These are phyloP conservation scores for Sphaerosporella brunnea DNA, from an alignment of 495 filamentous ascomycete genomes.

Conservation along the genomic window DNA sequence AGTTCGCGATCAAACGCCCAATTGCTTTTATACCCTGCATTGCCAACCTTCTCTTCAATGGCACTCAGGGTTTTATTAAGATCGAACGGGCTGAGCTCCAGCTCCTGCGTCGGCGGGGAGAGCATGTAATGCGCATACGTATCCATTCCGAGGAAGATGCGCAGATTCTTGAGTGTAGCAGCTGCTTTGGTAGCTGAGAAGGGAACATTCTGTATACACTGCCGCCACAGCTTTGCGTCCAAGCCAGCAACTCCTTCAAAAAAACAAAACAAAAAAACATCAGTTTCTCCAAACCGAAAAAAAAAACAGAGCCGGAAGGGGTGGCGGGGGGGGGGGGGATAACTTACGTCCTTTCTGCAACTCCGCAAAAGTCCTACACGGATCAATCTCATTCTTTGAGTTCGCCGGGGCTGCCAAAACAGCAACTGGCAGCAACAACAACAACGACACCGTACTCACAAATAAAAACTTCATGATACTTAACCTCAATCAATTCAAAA, in stretches of 20 bases:
- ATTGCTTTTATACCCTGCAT: conserved; percentile 8
- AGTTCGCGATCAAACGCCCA: conserved; percentile 17
- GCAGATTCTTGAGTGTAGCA: conserved; percentile 4
- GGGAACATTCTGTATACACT: conserved; percentile 12
- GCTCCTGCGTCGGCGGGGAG: conserved; percentile 9
- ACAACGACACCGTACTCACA: too few species aligned
- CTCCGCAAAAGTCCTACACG: too few species aligned
- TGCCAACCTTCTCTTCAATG: conserved; percentile 10
- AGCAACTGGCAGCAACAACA: too few species aligned
- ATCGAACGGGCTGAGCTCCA: conserved; percentile 10
- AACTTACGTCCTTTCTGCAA: too few species aligned
- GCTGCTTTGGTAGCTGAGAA: conserved; percentile 7
- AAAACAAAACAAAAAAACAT: neutral
- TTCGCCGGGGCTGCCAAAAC: too few species aligned
- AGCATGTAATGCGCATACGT: conserved; percentile 7
- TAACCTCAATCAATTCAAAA: too few species aligned
- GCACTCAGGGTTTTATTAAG: conserved; percentile 12
- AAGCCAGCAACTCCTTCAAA: conserved; percentile 1
- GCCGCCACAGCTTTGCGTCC: conserved; percentile 4
- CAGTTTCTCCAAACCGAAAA: too few species aligned
- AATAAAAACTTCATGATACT: too few species aligned
- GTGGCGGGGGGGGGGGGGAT: too few species aligned
- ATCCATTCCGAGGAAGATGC: conserved; percentile 9
- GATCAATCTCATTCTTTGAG: too few species aligned
- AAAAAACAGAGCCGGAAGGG: too few species aligned